Evolutionary conservation across 2,329 filamentous ascomycete genomes (phyloP).

Genomic region (Fusarium sp.): DNA sequence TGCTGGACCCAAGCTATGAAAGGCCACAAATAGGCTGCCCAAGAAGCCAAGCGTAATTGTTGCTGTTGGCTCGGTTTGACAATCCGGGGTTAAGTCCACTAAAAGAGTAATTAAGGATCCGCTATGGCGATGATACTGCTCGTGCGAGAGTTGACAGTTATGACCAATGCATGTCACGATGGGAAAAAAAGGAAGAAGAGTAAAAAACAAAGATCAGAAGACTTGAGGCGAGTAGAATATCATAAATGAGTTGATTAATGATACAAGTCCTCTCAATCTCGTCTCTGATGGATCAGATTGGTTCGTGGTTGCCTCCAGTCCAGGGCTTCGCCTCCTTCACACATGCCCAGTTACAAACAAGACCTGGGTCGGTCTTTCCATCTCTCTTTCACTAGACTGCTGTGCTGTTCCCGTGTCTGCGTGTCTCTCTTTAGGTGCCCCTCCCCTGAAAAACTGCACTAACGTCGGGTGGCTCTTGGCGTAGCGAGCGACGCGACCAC

Average conservation of each 20-base stretch:
- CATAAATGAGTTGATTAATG: conserved; percentile 4
- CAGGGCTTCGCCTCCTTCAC: conserved; percentile 27
- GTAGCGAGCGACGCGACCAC: conserved; percentile 32
- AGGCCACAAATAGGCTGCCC: conserved; percentile 37
- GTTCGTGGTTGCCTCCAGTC: conserved; percentile 4
- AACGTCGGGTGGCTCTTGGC: conserved; percentile 29
- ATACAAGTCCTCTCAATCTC: not conserved
- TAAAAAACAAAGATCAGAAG: not conserved
- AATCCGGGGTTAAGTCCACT: conserved; percentile 46
- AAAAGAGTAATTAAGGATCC: conserved; percentile 38
- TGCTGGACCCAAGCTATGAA: conserved; percentile 26
- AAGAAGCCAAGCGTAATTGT: conserved; percentile 35
- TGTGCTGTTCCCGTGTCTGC: conserved; percentile 24
- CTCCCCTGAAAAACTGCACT: conserved; percentile 29
- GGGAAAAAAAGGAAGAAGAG: not conserved
- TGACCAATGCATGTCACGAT: not conserved
- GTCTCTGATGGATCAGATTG: conserved; percentile 7
- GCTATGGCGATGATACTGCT: conserved; percentile 25
- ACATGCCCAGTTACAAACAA: conserved; percentile 2
- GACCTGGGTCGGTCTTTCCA: not conserved
- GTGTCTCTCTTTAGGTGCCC: conserved; percentile 7
- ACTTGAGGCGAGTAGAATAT: not conserved
- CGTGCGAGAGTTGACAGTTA: conserved; percentile 3
- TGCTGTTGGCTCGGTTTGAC: conserved; percentile 40
- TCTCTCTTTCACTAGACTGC: not conserved